Conservation (phyloP, 805 yeast species). For the Myxozyma vanderwaltii region DNA sequence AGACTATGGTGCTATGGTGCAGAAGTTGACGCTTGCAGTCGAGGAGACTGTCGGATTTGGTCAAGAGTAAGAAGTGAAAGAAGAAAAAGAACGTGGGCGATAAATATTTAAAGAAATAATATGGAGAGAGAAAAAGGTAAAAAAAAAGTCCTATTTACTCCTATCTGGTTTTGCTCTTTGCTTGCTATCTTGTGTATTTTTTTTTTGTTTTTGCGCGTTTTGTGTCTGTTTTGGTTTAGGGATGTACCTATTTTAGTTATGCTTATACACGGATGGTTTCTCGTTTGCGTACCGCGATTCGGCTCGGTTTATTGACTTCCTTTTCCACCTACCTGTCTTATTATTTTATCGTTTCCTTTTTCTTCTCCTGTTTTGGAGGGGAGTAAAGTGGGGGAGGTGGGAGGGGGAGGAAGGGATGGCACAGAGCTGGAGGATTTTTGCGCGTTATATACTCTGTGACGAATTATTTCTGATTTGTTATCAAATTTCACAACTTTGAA, state of each 20-base stretch:
- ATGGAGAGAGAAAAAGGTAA: no score
- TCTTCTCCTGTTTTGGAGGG: not conserved
- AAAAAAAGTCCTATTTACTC: not conserved
- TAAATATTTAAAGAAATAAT: no score
- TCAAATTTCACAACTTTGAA: no score
- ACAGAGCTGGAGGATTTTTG: no score
- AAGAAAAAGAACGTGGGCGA: no score
- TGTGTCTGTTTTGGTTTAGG: no score
- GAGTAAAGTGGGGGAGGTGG: no score
- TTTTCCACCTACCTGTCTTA: no score
- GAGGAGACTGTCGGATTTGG: slow-evolving; percentile 99
- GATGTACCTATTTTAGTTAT: slow-evolving; percentile 10
- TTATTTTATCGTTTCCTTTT: not conserved
- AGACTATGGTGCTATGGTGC: slow-evolving; percentile 79
- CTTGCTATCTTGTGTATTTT: not conserved
- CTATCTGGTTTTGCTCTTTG: not conserved
- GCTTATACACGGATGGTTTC: not conserved
- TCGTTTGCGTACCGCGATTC: not conserved
- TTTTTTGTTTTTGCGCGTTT: not conserved
- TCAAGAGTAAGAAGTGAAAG: slow-evolving; percentile 63
- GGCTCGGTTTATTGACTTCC: not conserved
- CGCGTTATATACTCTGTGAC: no score
- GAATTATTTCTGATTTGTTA: no score
- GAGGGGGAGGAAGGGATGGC: no score
- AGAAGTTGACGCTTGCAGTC: slow-evolving; percentile 91